Base-by-base conservation (phyloP, 1,139 yeast species). In the Debaryomyces nepalensis region DNA sequence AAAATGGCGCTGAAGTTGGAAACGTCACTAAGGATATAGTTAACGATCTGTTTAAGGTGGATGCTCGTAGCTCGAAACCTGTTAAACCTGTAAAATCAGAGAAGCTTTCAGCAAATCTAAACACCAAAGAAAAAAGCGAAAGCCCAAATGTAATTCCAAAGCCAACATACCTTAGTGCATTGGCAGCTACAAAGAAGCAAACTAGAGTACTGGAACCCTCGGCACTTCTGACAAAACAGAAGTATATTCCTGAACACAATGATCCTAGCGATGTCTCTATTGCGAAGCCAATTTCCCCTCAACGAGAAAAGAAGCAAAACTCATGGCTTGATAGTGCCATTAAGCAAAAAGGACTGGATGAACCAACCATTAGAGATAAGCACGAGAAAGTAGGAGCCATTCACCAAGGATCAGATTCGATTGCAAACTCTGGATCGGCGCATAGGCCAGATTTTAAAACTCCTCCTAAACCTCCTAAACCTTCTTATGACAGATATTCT, bases 261-360 rank as follows among this genome's bases (percentile, higher is more conserved):
- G 26, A 36, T 14, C 33, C 41, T 8, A 20, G 23, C 2, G 37
- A 31, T 12, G 29, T 35, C 9, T 26, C 32, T 11, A 27, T 26
- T 11, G 19, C 9, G 6, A 24, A 15, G 18, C n/a, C 20, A 8
- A 5, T 30, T 4, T 43, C 46, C 5, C 44, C 44, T 9, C 26
- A 20, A 10, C 33, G 42, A 11, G 50, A 43, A 7, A 51, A 48
- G 39, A 50, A 50, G 31, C 56, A 53, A 5, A 52, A 50, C 16
- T 50, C 53, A 15, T 57, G 59, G 60, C 45, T 57, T n/a, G 58
- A 55, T 30, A 54, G 59, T 44, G 57, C 58, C 2, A 39, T 54
- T n/a, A 50, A 51, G 32, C 54, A 54, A 46, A 52, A 19, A 15
- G 43, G 37, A 16, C 12, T 20, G 6, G 9, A 4, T 5, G 22